A percentile compares a stretch with the other conserved stretches of the same genome.
phyloP scores from a whole-genome alignment of 2,329 filamentous ascomycete species.

The Fusarium xyrophilum region DNA sequence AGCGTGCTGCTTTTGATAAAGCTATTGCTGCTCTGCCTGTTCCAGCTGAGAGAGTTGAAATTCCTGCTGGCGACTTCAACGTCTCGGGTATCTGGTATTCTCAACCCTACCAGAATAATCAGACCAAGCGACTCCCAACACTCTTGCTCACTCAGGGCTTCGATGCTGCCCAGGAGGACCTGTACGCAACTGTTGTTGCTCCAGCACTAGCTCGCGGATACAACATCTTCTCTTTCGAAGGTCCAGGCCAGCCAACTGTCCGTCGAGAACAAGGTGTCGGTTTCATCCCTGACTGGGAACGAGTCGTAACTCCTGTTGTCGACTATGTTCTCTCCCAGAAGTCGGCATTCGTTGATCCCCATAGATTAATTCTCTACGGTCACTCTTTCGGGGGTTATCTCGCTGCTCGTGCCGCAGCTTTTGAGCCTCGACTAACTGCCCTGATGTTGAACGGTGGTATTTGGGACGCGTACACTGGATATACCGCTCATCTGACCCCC shows the following conservation, averaged over 20 bases:
- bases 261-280: constrained; percentile 16
- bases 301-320: constrained; percentile 1
- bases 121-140: background rate
- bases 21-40: constrained; percentile 47
- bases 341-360: background rate
- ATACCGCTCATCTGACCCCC: background rate
- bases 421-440: constrained; percentile 13
- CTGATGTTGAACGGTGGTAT: constrained; percentile 18
- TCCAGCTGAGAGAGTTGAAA: constrained; percentile 46
- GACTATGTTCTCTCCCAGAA: constrained; percentile 10
- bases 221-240: constrained; percentile 19
- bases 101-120: background rate
- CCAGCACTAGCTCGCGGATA: constrained; percentile 17
- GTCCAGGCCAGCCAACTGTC: constrained; percentile 20
- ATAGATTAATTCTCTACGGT: background rate
- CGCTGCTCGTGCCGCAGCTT: constrained; percentile 21
- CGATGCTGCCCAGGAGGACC: constrained; percentile 26
- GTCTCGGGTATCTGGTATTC: constrained; percentile 49
- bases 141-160: constrained; percentile 18
- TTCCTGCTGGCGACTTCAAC: constrained; percentile 42
- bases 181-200: constrained; percentile 3
- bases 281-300: constrained; percentile 30
- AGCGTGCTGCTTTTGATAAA: constrained; percentile 49
- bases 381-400: constrained; percentile 29
- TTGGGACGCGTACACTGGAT: constrained; percentile 21